Evolutionary conservation across 2,329 filamentous ascomycete genomes (phyloP).

Genomic region (Stachybotrys elegans): DNA sequence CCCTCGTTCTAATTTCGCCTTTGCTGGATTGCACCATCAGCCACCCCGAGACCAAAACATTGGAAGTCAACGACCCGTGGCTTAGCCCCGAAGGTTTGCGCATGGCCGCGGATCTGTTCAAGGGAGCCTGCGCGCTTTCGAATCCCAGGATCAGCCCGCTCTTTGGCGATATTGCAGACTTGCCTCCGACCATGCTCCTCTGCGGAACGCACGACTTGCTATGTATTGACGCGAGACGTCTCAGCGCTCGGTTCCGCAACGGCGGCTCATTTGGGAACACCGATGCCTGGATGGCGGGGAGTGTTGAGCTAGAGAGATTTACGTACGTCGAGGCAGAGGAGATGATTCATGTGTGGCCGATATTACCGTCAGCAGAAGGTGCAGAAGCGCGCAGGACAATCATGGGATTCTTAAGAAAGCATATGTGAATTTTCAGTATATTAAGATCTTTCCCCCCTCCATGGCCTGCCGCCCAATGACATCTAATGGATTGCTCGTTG

Average conservation of each 20-base stretch:
- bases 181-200: constrained; percentile 7
- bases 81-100: constrained; percentile 3
- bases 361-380: constrained; percentile 9
- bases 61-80: constrained; percentile 5
- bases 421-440: no score
- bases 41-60: constrained; percentile 3
- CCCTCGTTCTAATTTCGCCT: constrained; percentile 8
- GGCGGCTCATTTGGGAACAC: no score
- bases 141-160: constrained; percentile 5
- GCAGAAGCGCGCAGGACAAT: constrained; percentile 4
- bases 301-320: constrained; percentile 4
- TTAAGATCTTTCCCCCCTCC: no score
- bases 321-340: constrained; percentile 5
- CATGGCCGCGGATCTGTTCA: background rate
- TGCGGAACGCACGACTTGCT: constrained; percentile 9
- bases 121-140: constrained; percentile 1
- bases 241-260: constrained; percentile 6
- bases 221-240: constrained; percentile 6
- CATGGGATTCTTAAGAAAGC: no score
- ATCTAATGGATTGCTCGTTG: no score
- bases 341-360: constrained; percentile 10
- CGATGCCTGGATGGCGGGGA: constrained; percentile 1
- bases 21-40: constrained; percentile 4
- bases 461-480: no score
- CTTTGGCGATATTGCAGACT: constrained; percentile 4